A percentile compares a stretch with the other conserved stretches of the same genome.
Evolutionary conservation across 495 filamentous ascomycete genomes (phyloP).

Genomic region (Massariosphaeria phaeospora): DNA sequence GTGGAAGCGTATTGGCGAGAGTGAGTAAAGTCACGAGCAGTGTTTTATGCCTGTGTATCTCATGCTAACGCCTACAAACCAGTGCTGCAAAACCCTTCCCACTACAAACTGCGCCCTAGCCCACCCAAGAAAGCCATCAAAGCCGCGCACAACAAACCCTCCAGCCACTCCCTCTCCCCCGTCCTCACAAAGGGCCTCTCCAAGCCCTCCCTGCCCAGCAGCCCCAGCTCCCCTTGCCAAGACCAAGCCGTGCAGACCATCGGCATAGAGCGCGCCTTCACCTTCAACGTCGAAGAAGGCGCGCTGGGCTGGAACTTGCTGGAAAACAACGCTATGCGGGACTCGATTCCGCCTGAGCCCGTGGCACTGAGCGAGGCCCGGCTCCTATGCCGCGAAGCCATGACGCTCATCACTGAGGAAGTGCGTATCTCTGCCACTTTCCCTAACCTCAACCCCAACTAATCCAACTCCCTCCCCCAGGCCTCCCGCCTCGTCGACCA

Average conservation of each 20-base stretch:
- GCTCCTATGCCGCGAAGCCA: constrained; percentile 31
- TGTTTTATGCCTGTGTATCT: background rate
- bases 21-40: constrained; percentile 4
- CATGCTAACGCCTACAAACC: constrained; percentile 1
- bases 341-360: constrained; percentile 29
- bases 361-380: constrained; percentile 29
- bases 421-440: constrained; percentile 2
- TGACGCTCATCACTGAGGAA: constrained; percentile 35
- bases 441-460: background rate
- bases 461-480: constrained; percentile 6
- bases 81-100: constrained; percentile 27
- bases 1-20: constrained; percentile 33
- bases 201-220: background rate
- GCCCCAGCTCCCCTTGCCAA: constrained; percentile 9
- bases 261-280: constrained; percentile 25
- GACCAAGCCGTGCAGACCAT: constrained; percentile 2
- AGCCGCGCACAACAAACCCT: background rate
- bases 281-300: constrained; percentile 23
- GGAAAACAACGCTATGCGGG: constrained; percentile 11
- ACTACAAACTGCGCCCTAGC: constrained; percentile 17
- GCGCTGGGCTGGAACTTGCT: constrained; percentile 23
- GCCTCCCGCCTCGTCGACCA: constrained; percentile 33
- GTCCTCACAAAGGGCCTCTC: background rate
- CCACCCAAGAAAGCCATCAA: constrained; percentile 5
- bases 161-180: constrained; percentile 1